These are phyloP conservation scores for Auriculariales sp. DNA, from an alignment of 768 basidiomycete genomes.

Conservation along the genomic window DNA sequence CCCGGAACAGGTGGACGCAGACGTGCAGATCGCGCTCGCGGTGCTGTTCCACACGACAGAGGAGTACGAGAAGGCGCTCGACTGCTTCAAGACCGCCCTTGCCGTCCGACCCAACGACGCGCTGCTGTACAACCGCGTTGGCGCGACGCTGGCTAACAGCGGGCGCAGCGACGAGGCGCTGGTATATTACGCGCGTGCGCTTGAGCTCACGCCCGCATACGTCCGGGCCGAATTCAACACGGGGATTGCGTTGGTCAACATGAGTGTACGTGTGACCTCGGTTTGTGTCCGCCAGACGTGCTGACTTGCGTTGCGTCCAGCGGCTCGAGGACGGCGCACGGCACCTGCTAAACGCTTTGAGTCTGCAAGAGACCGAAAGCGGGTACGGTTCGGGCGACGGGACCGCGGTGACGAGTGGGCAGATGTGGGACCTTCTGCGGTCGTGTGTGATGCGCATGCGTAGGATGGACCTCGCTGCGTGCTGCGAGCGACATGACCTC, in stretches of 20 bases:
- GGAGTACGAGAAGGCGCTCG: conserved; percentile 83
- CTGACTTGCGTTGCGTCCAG: conserved; percentile 21
- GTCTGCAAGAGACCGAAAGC: conserved; percentile 73
- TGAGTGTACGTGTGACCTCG: conserved; percentile 37
- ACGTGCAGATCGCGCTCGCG: conserved; percentile 89
- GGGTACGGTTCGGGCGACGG: conserved; percentile 43
- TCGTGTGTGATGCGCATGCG: conserved; percentile 73
- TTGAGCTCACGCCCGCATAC: conserved; percentile 79
- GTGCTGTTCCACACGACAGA: conserved; percentile 87
- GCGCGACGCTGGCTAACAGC: conserved; percentile 88
- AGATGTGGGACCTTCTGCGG: conserved; percentile 69
- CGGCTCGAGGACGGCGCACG: conserved; percentile 77
- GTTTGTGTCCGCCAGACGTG: conserved; percentile 7
- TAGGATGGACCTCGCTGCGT: conserved; percentile 54
- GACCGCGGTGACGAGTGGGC: conserved; percentile 32
- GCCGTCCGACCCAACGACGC: conserved; percentile 85
- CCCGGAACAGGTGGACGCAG: conserved; percentile 61
- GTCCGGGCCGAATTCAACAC: conserved; percentile 92
- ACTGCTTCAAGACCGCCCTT: conserved; percentile 85
- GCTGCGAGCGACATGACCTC: conserved; percentile 62
- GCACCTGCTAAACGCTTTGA: conserved; percentile 77
- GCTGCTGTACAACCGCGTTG: conserved; percentile 84
- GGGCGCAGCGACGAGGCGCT: conserved; percentile 69
- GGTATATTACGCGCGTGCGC: conserved; percentile 71
- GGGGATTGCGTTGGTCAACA: conserved; percentile 82